These are phyloP conservation scores for Flagelloscypha sp. DNA, from an alignment of 768 basidiomycete species.

Conservation along the genomic window DNA sequence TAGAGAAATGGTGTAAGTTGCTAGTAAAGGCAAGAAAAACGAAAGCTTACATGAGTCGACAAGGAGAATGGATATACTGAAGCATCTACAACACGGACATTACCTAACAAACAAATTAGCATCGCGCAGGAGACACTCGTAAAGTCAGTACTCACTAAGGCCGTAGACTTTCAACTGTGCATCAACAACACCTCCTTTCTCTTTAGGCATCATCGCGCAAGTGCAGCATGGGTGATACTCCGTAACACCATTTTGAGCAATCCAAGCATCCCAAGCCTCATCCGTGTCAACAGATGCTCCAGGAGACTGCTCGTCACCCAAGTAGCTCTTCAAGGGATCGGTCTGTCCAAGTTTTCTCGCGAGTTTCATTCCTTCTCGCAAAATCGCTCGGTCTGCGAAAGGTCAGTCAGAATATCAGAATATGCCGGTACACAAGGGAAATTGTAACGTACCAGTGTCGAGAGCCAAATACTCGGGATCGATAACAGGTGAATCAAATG, in stretches of 20 bases:
- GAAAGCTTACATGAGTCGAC: slow-evolving; percentile 15
- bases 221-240: slow-evolving; percentile 57
- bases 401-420: neutral
- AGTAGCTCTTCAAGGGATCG: slow-evolving; percentile 36
- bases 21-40: neutral
- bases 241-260: slow-evolving; percentile 33
- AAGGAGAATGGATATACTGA: slow-evolving; percentile 19
- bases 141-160: slow-evolving; percentile 17
- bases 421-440: no score
- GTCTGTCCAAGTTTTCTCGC: slow-evolving; percentile 47
- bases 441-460: slow-evolving; percentile 30
- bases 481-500: slow-evolving; percentile 54
- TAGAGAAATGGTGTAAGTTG: slow-evolving; percentile 1
- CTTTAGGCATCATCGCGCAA: slow-evolving; percentile 48
- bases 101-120: slow-evolving; percentile 20
- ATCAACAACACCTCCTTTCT: slow-evolving; percentile 53
- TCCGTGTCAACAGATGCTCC: slow-evolving; percentile 45
- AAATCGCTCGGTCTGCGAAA: slow-evolving; percentile 30
- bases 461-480: slow-evolving; percentile 62
- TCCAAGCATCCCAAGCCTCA: slow-evolving; percentile 46
- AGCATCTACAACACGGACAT: slow-evolving; percentile 33
- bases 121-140: no score
- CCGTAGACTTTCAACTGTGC: slow-evolving; percentile 50
- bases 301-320: slow-evolving; percentile 41
- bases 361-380: slow-evolving; percentile 56